Evolutionary conservation across 2,329 filamentous ascomycete species (phyloP), one percentile per base, ranked within the genome.

Genomic region (Penicillium polonicum): DNA sequence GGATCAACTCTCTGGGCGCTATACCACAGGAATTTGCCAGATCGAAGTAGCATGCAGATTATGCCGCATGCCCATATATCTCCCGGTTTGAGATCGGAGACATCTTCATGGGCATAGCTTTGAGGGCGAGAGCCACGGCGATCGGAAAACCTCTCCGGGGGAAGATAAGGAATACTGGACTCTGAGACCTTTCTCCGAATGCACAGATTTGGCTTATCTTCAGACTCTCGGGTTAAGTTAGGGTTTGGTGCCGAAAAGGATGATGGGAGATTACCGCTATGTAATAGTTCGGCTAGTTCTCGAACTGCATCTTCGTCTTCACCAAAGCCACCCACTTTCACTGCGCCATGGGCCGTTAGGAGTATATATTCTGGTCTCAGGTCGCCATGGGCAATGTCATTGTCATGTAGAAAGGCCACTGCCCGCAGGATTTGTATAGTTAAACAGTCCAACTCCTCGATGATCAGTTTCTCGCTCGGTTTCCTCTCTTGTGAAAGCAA

Each of bases 301-400:
- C 38, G 52, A 10, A 57, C 35, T 10, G 57, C 31, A 13, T 57
- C 43, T 42, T 39, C 35, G 10, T 59, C 52, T 59, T 59, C 31
- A 25, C 57, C 57, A 33, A 59, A 59, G 3, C 57, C 57, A 50
- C 43, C 36, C 21, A 59, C 13, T 36, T 59, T 59, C 4, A 44
- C 38, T 8, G 57, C 48, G n/a, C 57, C 48, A 15, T 35, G 43
- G 6, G 48, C 12, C 7, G 57, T 59, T 4, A 59, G 44, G 6
- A 56, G 43, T 9, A 59, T 35, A 25, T 52, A 48, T 42, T 56
- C 48, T 29, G 53, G 57, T n/a, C 38, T 36, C 19, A 59, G 1
- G 5, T 59, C 57, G 2, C 52, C 52, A 41, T 57, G 55, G 27
- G 44, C 43, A 23, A 49, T 57, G 5, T 33, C 17, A 8, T 31